A percentile compares a stretch with the other conserved stretches of the same genome.
Evolutionary conservation across 1,284 basidiomycete genomes (phyloP).

Genomic region (Sporisorium reilianum): DNA sequence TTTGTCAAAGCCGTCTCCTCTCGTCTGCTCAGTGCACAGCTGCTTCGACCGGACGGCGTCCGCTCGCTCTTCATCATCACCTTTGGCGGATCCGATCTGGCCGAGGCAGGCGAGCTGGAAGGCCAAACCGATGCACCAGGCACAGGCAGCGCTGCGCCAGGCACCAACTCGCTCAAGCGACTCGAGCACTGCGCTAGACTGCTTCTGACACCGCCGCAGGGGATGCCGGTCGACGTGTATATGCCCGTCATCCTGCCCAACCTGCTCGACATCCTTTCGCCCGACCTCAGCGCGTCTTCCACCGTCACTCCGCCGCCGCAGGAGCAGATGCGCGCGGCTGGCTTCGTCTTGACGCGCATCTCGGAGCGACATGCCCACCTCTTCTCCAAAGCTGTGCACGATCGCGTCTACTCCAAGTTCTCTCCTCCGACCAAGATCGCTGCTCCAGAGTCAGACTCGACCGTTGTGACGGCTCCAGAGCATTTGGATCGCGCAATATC

Average conservation of each 20-base stretch:
- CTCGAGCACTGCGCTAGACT: constrained; percentile 45
- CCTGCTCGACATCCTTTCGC: constrained; percentile 51
- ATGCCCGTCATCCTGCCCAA: constrained; percentile 44
- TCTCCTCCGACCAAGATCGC: constrained; percentile 13
- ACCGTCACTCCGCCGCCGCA: constrained; percentile 41
- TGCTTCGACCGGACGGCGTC: constrained; percentile 63
- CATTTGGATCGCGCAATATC: constrained; percentile 32
- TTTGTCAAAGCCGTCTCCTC: constrained; percentile 50
- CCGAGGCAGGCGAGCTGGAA: constrained; percentile 32
- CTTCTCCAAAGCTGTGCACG: constrained; percentile 27
- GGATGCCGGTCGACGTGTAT: constrained; percentile 43
- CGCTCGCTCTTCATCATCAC: constrained; percentile 57
- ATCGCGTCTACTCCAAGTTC: constrained; percentile 31
- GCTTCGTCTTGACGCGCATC: constrained; percentile 52
- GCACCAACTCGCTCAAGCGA: constrained; percentile 38
- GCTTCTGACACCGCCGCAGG: constrained; percentile 52
- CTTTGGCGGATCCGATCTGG: constrained; percentile 45
- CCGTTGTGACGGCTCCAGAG: constrained; percentile 11
- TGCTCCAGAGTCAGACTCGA: not conserved
- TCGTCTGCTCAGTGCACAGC: constrained; percentile 60
- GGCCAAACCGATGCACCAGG: constrained; percentile 16
- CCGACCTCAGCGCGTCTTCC: constrained; percentile 26
- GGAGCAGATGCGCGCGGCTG: constrained; percentile 58
- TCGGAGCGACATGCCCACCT: constrained; percentile 36
- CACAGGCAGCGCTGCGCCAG: constrained; percentile 32